A percentile compares a stretch with the other conserved stretches of the same genome.
Evolutionary conservation across 164 flowering plant genomes (phyloP).

Genomic region (Magnolia officinalis): DNA sequence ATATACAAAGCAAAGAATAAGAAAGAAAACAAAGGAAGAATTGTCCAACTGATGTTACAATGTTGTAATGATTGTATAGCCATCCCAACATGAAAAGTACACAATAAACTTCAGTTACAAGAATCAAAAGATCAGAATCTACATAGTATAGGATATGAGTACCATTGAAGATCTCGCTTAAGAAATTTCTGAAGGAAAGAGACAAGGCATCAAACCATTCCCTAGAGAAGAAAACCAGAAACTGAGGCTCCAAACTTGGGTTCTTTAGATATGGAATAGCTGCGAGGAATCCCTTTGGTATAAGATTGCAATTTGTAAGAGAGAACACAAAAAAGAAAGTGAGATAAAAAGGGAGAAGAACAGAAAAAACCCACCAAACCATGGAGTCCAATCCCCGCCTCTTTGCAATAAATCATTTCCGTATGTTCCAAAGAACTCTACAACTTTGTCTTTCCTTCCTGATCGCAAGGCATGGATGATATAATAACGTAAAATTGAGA

Average conservation of each 20-base stretch:
- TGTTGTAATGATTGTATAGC: background rate
- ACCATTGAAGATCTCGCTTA: conserved; percentile 71
- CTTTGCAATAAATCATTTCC: conserved; percentile 66
- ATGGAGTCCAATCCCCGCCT: conserved; percentile 69
- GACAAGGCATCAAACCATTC: conserved; percentile 81
- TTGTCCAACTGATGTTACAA: background rate
- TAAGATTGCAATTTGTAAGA: background rate
- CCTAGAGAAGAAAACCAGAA: conserved; percentile 74
- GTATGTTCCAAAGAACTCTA: conserved; percentile 52
- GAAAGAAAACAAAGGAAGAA: background rate
- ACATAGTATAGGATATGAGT: conserved; percentile 75
- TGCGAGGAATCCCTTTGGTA: conserved; percentile 32
- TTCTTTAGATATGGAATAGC: conserved; percentile 80
- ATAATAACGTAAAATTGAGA: conserved; percentile 66
- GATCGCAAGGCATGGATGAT: conserved; percentile 62
- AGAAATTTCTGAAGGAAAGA: conserved; percentile 74
- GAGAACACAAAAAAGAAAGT: background rate
- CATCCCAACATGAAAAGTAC: background rate
- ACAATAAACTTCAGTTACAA: background rate
- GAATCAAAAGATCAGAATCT: background rate
- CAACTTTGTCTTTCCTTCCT: conserved; percentile 62
- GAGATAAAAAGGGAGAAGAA: background rate
- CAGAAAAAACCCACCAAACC: conserved; percentile 68
- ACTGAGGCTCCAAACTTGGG: conserved; percentile 71
- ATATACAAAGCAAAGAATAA: background rate